phyloP scores from a whole-genome alignment of 495 filamentous ascomycete species.

The Parathielavia hyrcaniae region DNA sequence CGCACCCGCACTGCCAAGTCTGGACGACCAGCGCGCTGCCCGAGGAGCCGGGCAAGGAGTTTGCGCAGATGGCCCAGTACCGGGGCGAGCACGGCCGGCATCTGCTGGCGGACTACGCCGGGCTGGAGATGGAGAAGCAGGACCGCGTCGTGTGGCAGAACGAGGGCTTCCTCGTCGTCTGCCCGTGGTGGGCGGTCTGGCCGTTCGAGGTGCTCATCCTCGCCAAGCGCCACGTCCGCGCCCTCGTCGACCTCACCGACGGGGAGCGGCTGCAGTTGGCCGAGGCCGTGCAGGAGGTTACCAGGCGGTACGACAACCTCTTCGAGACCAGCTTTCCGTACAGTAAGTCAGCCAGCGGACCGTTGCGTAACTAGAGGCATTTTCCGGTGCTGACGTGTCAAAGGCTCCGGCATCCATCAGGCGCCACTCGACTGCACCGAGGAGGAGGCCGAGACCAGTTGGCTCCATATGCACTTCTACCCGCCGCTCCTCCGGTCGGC shows the following conservation, averaged over 20 bases:
- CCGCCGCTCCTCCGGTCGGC: constrained; percentile 88
- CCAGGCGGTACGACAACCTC: constrained; percentile 88
- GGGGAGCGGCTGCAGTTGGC: constrained; percentile 66
- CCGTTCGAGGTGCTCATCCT: constrained; percentile 95
- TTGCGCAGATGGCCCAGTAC: constrained; percentile 72
- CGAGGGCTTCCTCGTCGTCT: constrained; percentile 70
- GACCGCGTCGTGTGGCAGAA: constrained; percentile 89
- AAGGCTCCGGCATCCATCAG: constrained; percentile 81
- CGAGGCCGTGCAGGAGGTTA: constrained; percentile 77
- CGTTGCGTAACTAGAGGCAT: no score
- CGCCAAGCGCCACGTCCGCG: constrained; percentile 68
- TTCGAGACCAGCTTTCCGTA: constrained; percentile 97
- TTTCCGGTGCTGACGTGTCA: constrained; percentile 6
- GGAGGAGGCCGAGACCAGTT: constrained; percentile 77
- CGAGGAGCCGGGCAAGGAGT: constrained; percentile 76
- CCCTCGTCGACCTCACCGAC: constrained; percentile 69
- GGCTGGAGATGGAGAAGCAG: constrained; percentile 69
- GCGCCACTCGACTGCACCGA: constrained; percentile 79
- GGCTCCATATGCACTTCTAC: constrained; percentile 97
- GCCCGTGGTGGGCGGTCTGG: constrained; percentile 97
- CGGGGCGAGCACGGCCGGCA: constrained; percentile 62
- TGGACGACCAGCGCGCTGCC: constrained; percentile 90
- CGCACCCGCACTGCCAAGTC: constrained; percentile 92
- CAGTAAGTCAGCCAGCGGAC: constrained; percentile 48
- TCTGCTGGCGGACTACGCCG: constrained; percentile 79